Evolutionary conservation across 805 yeast genomes (phyloP), one percentile per base, ranked within the genome.

Genomic region (Candida arabinofermentans): DNA sequence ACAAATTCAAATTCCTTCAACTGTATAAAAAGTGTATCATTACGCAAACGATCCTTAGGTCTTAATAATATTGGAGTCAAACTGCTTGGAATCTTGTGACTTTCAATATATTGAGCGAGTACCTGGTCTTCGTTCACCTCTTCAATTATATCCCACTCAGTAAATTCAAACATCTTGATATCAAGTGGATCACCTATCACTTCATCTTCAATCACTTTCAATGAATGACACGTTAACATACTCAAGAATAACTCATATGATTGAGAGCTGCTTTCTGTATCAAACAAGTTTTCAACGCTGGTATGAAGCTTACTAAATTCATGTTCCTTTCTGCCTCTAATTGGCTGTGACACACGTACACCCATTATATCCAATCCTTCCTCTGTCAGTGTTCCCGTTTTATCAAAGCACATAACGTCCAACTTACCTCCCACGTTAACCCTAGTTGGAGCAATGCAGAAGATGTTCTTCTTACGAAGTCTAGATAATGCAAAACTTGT

Each of bases 301-400:
- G 41, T 23, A 19, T 48, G 42, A 21, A 62, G 32, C 2, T 51
- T 53, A 17, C 54, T 52, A 42, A 65, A 65, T n/a, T 47, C 53
- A 18, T 49, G 51, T 21, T 50, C 61, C 38, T 49, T 54, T 33
- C 62, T 54, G 38, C 58, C 62, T 9, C 43, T 43, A 5, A 59
- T 49, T 16, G 60, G 51, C 63, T 67, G 49, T 62, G 59, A 36
- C 65, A 69, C 48, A 58, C 67, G 58, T 59, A 61, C 58, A 8
- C 83, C 81, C 54, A 89, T 70, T 3, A 93, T 86, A 59, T 91
- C 98, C 27, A 93, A 70, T 0, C 98, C 98, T 59, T 93, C 99
- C 57, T 93, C 98, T 0, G 99, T 93, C 48, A 93, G 69, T 0
- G 99, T 93, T 3, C 99, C 99, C 0, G 99, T 93, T 59, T 93